Percentiles rank a stretch among this genome's conserved stretches.
These are phyloP conservation scores for Boletus reticuloceps DNA, from an alignment of 768 basidiomycete species.

Conservation along the genomic window DNA sequence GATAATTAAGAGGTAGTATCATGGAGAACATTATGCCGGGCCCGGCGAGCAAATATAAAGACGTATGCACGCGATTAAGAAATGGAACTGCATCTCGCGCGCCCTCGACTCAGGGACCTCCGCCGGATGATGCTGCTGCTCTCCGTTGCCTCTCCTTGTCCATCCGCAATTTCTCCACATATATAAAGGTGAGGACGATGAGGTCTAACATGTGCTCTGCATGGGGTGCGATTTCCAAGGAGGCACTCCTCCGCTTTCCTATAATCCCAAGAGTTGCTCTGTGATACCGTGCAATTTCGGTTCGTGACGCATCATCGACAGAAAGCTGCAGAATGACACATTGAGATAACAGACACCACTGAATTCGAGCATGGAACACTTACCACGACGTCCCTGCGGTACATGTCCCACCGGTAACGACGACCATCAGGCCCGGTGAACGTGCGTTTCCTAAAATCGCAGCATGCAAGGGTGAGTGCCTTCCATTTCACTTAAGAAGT, in stretches of 20 bases:
- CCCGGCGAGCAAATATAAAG: too few relatives aligned
- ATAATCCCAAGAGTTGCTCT: slow-evolving; percentile 24
- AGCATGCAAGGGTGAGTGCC: not conserved
- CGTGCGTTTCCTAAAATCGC: slow-evolving; percentile 16
- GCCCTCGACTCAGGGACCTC: slow-evolving; percentile 10
- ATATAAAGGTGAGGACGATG: slow-evolving; percentile 30
- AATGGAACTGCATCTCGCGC: too few relatives aligned
- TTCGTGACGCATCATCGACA: slow-evolving; percentile 12
- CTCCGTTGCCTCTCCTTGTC: slow-evolving; percentile 18
- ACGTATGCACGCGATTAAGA: too few relatives aligned
- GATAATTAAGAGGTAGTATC: too few relatives aligned
- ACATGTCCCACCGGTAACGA: slow-evolving; percentile 32
- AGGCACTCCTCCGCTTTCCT: slow-evolving; percentile 18
- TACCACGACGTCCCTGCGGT: slow-evolving; percentile 9
- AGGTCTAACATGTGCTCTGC: slow-evolving; percentile 25
- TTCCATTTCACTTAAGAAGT: not conserved
- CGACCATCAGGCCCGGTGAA: slow-evolving; percentile 34
- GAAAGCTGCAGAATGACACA: slow-evolving; percentile 11
- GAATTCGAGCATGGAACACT: not conserved
- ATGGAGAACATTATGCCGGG: too few relatives aligned
- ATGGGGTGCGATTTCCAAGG: slow-evolving; percentile 21
- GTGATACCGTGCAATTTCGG: slow-evolving; percentile 21
- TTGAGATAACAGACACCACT: not conserved
- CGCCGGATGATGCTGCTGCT: slow-evolving; percentile 7
- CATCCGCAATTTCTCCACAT: slow-evolving; percentile 30